phyloP scores from a whole-genome alignment of 129 eudicot species.

The Pseudognaphalium luteoalbum region DNA sequence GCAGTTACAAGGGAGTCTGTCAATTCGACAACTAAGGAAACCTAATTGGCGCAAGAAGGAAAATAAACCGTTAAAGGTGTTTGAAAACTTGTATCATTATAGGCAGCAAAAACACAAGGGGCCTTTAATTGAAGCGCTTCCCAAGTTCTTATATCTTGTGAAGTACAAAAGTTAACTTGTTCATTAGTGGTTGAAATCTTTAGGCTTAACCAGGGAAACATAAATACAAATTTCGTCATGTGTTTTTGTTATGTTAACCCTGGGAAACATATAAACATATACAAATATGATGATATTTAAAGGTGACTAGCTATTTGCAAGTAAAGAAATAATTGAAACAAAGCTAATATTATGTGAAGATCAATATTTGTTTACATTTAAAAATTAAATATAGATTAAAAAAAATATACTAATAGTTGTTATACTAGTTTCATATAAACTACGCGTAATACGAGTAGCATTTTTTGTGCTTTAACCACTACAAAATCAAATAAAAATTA shows the following conservation, averaged over 20 bases:
- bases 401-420: too few species aligned
- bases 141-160: slow-evolving; percentile 22
- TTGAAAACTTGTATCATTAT: not conserved
- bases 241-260: not conserved
- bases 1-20: slow-evolving; percentile 41
- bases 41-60: not conserved
- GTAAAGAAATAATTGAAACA: too few species aligned
- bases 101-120: not conserved
- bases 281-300: too few species aligned
- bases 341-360: too few species aligned
- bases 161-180: not conserved
- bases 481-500: too few species aligned
- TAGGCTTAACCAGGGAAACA: not conserved
- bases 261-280: too few species aligned
- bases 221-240: not conserved
- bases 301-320: too few species aligned
- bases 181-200: slow-evolving; percentile 14
- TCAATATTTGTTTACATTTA: too few species aligned
- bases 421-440: too few species aligned
- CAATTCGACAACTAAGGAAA: slow-evolving; percentile 1
- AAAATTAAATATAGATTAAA: too few species aligned
- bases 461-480: too few species aligned
- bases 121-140: not conserved
- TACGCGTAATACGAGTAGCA: too few species aligned
- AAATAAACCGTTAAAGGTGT: not conserved